Evolutionary conservation across 352 stramenopile genomes (phyloP), one percentile per base, ranked within the genome.

Genomic region (Blastocystis sp.): DNA sequence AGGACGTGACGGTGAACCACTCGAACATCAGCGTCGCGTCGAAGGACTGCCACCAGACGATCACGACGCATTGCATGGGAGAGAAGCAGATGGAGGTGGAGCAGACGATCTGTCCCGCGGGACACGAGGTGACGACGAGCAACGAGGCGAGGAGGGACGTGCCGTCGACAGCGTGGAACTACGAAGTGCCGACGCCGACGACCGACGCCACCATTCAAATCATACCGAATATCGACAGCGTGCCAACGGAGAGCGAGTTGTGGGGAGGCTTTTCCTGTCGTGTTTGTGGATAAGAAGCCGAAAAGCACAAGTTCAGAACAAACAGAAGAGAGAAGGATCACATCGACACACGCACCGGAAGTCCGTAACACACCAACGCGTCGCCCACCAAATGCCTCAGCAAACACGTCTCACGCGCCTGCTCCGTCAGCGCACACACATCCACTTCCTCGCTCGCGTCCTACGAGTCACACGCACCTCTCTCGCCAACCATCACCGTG

Each of bases 1-100:
- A 67, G 19, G 55, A 85, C 35, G 74, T 85, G 26, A 85, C 74
- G n/a, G 33, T 85, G 31, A 59, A 85, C 29, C 74, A 85, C 45
- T 85, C 74, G 19, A 85, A 85, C 51, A 45, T 85, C 13, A 59
- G n/a, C 31, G 55, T 85, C 13, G 74, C 51, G 0, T 67, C 41
- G n/a, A 26, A 31, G 3, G 33, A 85, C n/a, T 85, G 74, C 55
- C 29, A 69, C 6, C 74, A 85, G 31, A 67, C 74, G 0, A 85
- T 85, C 74, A 69, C 13, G 26, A 70, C 74, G 10, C 66, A 77
- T 41, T 71, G 63, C 41, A 71, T 71, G 31, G 41, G 41, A 24
- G n/a, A 35, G 21, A 26, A 37, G 21, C 21, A 3, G 63, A 33
- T 35, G 63, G 63, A n/a, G 33, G 63, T 35, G 16, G n/a, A 26